Evolutionary conservation across 2,329 filamentous ascomycete species (phyloP).

Genomic region (Boeremia lycopersici): DNA sequence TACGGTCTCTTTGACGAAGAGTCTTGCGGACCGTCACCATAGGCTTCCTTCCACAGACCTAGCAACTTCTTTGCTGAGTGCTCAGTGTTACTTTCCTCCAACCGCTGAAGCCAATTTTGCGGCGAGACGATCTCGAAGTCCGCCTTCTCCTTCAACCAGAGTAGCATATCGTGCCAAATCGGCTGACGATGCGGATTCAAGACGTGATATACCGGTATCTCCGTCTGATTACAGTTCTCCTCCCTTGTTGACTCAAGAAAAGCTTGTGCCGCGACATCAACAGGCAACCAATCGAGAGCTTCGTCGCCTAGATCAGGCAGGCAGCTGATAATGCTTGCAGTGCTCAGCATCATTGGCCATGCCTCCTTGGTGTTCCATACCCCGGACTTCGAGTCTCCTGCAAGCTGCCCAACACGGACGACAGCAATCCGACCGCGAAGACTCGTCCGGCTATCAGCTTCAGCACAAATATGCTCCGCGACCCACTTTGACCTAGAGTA

Average conservation of each 20-base stretch:
- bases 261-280: conserved; percentile 53
- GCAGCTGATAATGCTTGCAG: conserved; percentile 32
- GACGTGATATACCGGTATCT: conserved; percentile 54
- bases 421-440: conserved; percentile 37
- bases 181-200: conserved; percentile 54
- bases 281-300: conserved; percentile 42
- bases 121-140: conserved; percentile 51
- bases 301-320: conserved; percentile 38
- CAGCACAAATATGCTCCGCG: conserved; percentile 60
- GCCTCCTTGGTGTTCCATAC: conserved; percentile 42
- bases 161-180: conserved; percentile 55
- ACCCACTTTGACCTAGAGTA: conserved; percentile 64
- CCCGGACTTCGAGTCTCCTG: conserved; percentile 40
- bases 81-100: conserved; percentile 44
- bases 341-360: conserved; percentile 48
- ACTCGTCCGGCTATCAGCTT: conserved; percentile 42
- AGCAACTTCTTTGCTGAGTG: conserved; percentile 57
- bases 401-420: conserved; percentile 51
- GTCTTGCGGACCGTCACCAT: conserved; percentile 28
- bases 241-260: conserved; percentile 50
- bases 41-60: conserved; percentile 57
- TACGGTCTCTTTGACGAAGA: conserved; percentile 9
- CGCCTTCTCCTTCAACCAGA: conserved; percentile 50
- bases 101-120: conserved; percentile 50
- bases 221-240: not conserved